Percentiles rank a stretch among this genome's conserved stretches.
These are phyloP conservation scores for Xanthoceras sorbifolium DNA, from an alignment of 345 rosid genomes.

Conservation along the genomic window DNA sequence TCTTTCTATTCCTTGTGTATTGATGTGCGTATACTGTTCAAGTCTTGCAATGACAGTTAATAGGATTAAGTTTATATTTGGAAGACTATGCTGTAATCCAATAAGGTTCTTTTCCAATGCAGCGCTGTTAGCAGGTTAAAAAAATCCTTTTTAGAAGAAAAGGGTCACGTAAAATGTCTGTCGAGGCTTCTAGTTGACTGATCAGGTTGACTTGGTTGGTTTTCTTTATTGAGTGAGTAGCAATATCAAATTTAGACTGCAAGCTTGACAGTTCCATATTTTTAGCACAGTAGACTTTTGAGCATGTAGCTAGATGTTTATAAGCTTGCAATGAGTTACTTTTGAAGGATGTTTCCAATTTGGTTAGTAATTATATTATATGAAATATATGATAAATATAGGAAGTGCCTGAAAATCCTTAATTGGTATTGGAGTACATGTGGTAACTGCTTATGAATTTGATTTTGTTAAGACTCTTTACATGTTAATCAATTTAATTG, in stretches of 20 bases:
- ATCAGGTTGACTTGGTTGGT: neutral
- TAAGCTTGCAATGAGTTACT: neutral
- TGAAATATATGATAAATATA: neutral
- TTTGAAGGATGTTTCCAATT: neutral
- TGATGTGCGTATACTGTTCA: neutral
- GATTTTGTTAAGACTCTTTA: neutral
- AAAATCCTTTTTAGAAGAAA: neutral
- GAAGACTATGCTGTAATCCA: neutral
- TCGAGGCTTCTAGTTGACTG: conserved; percentile 1
- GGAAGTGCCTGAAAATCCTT: neutral
- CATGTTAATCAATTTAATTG: neutral
- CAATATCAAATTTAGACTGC: neutral
- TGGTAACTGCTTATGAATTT: no score
- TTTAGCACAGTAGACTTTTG: neutral
- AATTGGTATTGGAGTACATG: neutral
- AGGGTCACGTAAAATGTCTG: neutral
- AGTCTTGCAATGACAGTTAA: neutral
- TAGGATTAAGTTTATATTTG: neutral
- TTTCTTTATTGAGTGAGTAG: neutral
- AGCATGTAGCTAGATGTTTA: neutral
- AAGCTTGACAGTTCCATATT: neutral
- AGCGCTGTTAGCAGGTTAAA: neutral
- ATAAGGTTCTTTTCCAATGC: neutral
- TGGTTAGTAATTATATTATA: neutral
- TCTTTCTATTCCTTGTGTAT: neutral